Base-by-base conservation (phyloP, 2,329 filamentous ascomycete species). In the Sporothrix humicola region DNA sequence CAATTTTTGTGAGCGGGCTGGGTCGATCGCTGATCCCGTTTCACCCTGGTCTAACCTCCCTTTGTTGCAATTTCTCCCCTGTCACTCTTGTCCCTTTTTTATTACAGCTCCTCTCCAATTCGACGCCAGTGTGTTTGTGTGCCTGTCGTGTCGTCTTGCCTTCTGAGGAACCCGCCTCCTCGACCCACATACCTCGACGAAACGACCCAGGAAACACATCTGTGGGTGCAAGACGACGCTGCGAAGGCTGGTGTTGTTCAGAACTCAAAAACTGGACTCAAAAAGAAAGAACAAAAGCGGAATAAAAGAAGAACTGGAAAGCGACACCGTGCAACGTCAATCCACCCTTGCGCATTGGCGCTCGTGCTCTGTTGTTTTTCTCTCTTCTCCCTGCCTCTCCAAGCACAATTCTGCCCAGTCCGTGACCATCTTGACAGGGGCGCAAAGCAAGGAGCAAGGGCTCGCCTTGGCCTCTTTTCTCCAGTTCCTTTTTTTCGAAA, bases 31-130 rank as follows among this genome's bases (percentile, higher is more conserved):
- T 73, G 72, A 65, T 71, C 68, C 65, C 46, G 61, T 70, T 74
- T 73, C 70, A 73, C 68, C 75, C 74, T 74, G 54, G 74, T 74
- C 73, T 58, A 73, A 72, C 72, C 73, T 74, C 75, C 73, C 75
- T 74, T 75, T 71, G 73, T 70, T 73, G 74, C 73, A 76, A 76
- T 76, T 73, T 76, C 69, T 73, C 75, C 73, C 69, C 73, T 74
- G 69, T 71, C 72, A 15, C 56, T 37, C 61, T 68, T 58, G n/a
- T 63, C 17, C 58, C 15, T 12, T 59, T 59, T 63, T 63, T 44
- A 63, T 63, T 44, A 63, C 58, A 44, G 58, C 31, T 63, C 31
- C 58, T 44, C 17, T 56, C 20, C 54, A 70, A 59, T 71, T 61
- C 61, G n/a, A 44, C 31, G 13, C 63, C 48, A 31, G 69, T 48